A percentile compares a stretch with the other conserved stretches of the same genome.
These are phyloP conservation scores for Alternaria sp. DNA, from an alignment of 2,329 filamentous ascomycete species.

Conservation along the genomic window DNA sequence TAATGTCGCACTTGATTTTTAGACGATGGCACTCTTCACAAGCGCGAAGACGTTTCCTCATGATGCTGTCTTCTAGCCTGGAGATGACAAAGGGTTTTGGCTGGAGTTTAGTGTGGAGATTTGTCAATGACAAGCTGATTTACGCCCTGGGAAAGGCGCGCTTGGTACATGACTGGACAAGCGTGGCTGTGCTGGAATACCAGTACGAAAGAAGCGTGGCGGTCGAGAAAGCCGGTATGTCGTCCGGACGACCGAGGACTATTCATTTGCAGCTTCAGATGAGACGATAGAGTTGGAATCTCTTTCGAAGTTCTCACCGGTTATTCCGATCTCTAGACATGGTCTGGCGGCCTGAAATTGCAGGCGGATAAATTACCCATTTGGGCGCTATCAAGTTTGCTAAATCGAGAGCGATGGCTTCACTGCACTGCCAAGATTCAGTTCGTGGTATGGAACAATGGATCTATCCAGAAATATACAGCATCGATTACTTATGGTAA, in stretches of 20 bases:
- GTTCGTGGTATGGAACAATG: neutral
- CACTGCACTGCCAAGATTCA: neutral
- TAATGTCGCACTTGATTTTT: conserved; percentile 44
- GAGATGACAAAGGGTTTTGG: neutral
- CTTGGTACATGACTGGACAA: conserved; percentile 6
- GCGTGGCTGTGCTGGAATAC: neutral
- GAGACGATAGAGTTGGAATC: neutral
- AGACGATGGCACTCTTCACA: conserved; percentile 43
- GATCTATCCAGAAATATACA: neutral
- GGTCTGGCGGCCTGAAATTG: neutral
- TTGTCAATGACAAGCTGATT: conserved; percentile 15
- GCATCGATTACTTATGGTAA: neutral
- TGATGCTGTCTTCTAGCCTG: conserved; percentile 10
- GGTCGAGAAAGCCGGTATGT: neutral
- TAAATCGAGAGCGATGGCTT: neutral
- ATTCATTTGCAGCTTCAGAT: neutral
- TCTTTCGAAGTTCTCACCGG: neutral
- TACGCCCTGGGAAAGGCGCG: neutral
- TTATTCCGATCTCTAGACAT: neutral
- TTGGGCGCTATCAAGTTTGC: neutral
- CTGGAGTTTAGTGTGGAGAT: neutral
- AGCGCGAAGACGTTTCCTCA: conserved; percentile 36
- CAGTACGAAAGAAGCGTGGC: neutral
- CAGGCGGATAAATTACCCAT: neutral
- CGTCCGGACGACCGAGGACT: neutral